Evolutionary conservation across 345 rosid genomes (phyloP).

Genomic region (Trapa bicornis): DNA sequence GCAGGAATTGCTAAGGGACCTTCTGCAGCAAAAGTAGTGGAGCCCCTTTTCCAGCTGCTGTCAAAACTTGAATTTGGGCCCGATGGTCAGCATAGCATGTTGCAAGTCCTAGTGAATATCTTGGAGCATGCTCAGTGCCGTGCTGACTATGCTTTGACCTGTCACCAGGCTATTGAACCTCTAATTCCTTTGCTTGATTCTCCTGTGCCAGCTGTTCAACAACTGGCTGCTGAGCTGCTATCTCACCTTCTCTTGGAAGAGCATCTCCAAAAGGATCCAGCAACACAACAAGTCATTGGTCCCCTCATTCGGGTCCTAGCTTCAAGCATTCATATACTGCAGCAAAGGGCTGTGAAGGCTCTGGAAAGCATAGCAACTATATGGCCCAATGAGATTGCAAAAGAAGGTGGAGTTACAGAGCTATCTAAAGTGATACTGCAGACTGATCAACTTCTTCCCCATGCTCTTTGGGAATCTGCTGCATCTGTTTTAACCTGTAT

Average conservation of each 20-base stretch:
- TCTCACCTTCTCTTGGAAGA: slow-evolving; percentile 82
- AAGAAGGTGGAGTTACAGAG: slow-evolving; percentile 92
- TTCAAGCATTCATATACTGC: slow-evolving; percentile 76
- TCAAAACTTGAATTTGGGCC: slow-evolving; percentile 83
- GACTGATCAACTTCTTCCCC: slow-evolving; percentile 91
- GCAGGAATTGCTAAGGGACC: slow-evolving; percentile 91
- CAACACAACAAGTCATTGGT: slow-evolving; percentile 68
- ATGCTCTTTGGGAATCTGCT: slow-evolving; percentile 90
- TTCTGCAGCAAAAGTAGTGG: slow-evolving; percentile 91
- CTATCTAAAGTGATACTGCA: slow-evolving; percentile 84
- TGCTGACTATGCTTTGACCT: slow-evolving; percentile 59
- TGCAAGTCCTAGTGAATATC: slow-evolving; percentile 90
- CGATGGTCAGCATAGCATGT: slow-evolving; percentile 86
- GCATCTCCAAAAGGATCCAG: slow-evolving; percentile 79
- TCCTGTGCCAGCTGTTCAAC: slow-evolving; percentile 85
- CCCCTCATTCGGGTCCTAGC: slow-evolving; percentile 80
- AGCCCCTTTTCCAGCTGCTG: slow-evolving; percentile 68
- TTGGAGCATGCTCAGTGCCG: slow-evolving; percentile 96
- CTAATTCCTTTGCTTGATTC: slow-evolving; percentile 92
- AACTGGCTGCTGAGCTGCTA: slow-evolving; percentile 96
- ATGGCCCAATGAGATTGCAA: slow-evolving; percentile 95
- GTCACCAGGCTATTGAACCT: slow-evolving; percentile 88
- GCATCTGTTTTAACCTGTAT: slow-evolving; percentile 75
- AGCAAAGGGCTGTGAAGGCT: slow-evolving; percentile 98
- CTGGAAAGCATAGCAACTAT: slow-evolving; percentile 76